Evolutionary conservation across 2,329 filamentous ascomycete species (phyloP).

Genomic region (Diplodia seriata): DNA sequence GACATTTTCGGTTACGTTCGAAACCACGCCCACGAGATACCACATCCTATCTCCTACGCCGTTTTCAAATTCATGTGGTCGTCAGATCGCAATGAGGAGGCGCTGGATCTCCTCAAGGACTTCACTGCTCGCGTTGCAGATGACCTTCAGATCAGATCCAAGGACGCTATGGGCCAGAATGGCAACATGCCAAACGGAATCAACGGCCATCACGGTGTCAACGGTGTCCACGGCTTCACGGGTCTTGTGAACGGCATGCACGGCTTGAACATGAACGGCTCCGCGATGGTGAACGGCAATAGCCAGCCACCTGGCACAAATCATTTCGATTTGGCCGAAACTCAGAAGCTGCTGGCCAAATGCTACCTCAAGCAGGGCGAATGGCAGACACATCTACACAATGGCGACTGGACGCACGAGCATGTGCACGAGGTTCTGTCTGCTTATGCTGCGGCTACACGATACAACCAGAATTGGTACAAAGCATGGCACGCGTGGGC

Average conservation of each 20-base stretch:
- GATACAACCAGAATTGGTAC: slow-evolving; percentile 94
- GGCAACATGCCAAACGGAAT: slow-evolving; percentile 51
- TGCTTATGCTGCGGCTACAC: slow-evolving; percentile 91
- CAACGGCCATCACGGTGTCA: slow-evolving; percentile 54
- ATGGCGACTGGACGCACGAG: slow-evolving; percentile 86
- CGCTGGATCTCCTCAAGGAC: slow-evolving; percentile 65
- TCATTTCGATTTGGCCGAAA: slow-evolving; percentile 57
- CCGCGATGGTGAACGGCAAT: slow-evolving; percentile 42
- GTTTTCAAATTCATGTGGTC: slow-evolving; percentile 98
- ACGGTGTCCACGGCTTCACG: slow-evolving; percentile 54
- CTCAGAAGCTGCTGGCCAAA: slow-evolving; percentile 80
- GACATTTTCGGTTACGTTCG: slow-evolving; percentile 49
- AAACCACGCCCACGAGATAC: slow-evolving; percentile 53
- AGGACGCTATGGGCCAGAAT: slow-evolving; percentile 44
- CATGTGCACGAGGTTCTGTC: slow-evolving; percentile 86
- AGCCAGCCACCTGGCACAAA: slow-evolving; percentile 37
- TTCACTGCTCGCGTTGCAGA: slow-evolving; percentile 67
- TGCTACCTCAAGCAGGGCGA: slow-evolving; percentile 96
- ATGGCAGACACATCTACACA: slow-evolving; percentile 87
- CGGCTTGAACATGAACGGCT: slow-evolving; percentile 51
- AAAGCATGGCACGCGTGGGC: slow-evolving; percentile 99
- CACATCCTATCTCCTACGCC: slow-evolving; percentile 91
- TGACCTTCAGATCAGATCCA: slow-evolving; percentile 57
- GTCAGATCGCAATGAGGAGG: slow-evolving; percentile 53
- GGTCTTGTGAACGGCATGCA: slow-evolving; percentile 58